phyloP scores from a whole-genome alignment of 2,329 filamentous ascomycete species.

The Madurella fahalii region DNA sequence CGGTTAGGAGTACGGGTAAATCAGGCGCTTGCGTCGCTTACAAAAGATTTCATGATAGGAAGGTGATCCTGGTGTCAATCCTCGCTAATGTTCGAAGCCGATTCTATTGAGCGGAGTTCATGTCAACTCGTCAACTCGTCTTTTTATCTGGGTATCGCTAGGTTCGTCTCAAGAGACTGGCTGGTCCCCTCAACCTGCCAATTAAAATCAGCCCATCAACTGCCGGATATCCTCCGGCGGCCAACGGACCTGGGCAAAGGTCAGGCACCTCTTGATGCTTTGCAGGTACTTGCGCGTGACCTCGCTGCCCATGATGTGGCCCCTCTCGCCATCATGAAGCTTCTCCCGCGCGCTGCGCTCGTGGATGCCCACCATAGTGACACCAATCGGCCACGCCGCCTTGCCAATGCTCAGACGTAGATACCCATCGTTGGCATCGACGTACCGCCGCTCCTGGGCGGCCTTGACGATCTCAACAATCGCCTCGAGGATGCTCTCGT shows the following conservation, averaged over 20 bases:
- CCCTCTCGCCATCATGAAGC: conserved; percentile 79
- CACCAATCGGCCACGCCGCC: conserved; percentile 97
- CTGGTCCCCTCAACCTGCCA: background rate
- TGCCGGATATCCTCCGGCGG: conserved; percentile 88
- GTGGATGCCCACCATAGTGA: conserved; percentile 99
- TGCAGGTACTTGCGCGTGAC: conserved; percentile 92
- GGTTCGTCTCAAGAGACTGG: background rate
- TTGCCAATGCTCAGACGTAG: conserved; percentile 90
- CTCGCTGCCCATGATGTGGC: conserved; percentile 97
- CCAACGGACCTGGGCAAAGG: conserved; percentile 95
- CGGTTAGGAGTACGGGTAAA: background rate
- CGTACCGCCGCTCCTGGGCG: conserved; percentile 85
- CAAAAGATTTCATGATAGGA: background rate
- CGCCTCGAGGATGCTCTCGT: conserved; percentile 73
- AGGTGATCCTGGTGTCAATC: background rate
- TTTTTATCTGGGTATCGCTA: conserved; percentile 18
- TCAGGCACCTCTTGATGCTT: conserved; percentile 95
- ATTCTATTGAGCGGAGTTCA: background rate
- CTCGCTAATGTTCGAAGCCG: background rate
- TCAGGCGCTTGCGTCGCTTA: background rate
- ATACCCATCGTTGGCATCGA: conserved; percentile 95
- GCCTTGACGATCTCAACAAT: conserved; percentile 89
- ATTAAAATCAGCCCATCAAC: conserved; percentile 70
- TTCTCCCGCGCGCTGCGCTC: conserved; percentile 95
- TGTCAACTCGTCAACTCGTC: background rate